Conservation (phyloP, 306 rosid species). For the Inga laurina region DNA sequence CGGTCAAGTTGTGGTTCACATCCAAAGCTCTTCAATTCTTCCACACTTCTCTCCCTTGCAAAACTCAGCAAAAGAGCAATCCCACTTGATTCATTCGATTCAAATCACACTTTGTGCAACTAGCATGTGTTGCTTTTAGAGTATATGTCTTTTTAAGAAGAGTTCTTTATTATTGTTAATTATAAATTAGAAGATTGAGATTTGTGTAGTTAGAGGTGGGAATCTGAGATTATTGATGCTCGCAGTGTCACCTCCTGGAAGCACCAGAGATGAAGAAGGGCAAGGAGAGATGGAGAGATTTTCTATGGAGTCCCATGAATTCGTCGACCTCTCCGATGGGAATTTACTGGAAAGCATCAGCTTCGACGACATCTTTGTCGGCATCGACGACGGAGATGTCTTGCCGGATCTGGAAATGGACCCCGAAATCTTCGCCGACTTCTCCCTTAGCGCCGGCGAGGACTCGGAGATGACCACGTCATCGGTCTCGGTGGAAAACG, state of each 20-base stretch:
- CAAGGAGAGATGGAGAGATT: constrained; percentile 64
- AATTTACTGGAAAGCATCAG: constrained; percentile 68
- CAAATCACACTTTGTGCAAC: not conserved
- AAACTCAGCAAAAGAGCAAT: constrained; percentile 23
- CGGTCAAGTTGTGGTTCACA: constrained; percentile 58
- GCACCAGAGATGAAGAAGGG: constrained; percentile 49
- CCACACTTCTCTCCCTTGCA: constrained; percentile 22
- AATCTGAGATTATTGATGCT: constrained; percentile 55
- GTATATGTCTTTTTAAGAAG: not conserved
- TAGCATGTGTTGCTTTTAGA: not conserved
- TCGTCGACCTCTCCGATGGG: constrained; percentile 62
- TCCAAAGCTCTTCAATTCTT: constrained; percentile 35
- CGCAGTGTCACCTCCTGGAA: constrained; percentile 68
- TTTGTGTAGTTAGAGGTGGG: not conserved
- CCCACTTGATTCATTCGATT: not conserved
- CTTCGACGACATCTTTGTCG: constrained; percentile 74
- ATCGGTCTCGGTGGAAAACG: constrained; percentile 39
- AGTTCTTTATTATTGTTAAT: not conserved
- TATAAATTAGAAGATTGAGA: not conserved
- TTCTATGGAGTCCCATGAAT: constrained; percentile 49
- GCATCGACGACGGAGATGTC: constrained; percentile 60
- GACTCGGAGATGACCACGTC: constrained; percentile 49
- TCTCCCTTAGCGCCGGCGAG: constrained; percentile 55
- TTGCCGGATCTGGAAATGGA: constrained; percentile 93
- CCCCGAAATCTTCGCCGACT: constrained; percentile 68